These are phyloP conservation scores for Pythium volutum DNA, from an alignment of 352 stramenopile species.

Conservation along the genomic window DNA sequence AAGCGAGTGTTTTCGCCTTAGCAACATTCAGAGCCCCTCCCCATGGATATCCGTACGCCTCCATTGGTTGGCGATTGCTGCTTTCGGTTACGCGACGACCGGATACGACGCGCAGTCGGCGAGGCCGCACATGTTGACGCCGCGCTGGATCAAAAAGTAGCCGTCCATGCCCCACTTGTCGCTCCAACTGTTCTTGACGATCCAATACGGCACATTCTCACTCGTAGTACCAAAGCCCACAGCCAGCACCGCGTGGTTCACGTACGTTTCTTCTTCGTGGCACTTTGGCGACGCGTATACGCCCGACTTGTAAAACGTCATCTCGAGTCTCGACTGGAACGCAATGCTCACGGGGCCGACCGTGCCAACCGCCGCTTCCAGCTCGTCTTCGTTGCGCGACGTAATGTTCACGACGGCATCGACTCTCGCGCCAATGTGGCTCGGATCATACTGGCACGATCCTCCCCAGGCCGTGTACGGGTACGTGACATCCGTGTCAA, in stretches of 20 bases:
- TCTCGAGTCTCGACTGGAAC: conserved; percentile 86
- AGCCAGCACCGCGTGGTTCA: conserved; percentile 92
- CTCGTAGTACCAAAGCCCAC: conserved; percentile 92
- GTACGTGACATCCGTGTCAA: conserved; percentile 78
- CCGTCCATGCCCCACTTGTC: conserved; percentile 91
- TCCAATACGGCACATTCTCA: conserved; percentile 91
- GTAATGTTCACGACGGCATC: conserved; percentile 85
- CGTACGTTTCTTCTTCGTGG: conserved; percentile 66
- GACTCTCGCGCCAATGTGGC: conserved; percentile 65
- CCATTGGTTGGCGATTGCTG: not conserved
- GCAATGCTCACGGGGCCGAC: conserved; percentile 80
- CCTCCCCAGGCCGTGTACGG: conserved; percentile 67
- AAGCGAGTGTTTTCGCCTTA: too few relatives aligned
- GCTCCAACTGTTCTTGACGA: conserved; percentile 98
- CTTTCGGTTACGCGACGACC: conserved; percentile 33
- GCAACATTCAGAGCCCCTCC: too few relatives aligned
- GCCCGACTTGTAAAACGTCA: conserved; percentile 86
- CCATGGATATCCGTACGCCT: too few relatives aligned
- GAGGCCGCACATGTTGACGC: conserved; percentile 87
- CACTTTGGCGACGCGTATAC: conserved; percentile 85
- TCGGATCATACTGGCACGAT: conserved; percentile 74
- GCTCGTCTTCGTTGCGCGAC: conserved; percentile 64
- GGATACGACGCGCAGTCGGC: conserved; percentile 86
- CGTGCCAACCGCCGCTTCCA: conserved; percentile 60
- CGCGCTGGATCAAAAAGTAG: conserved; percentile 95